Evolutionary conservation across 345 rosid genomes (phyloP).

Genomic region (Isatis tinctoria): DNA sequence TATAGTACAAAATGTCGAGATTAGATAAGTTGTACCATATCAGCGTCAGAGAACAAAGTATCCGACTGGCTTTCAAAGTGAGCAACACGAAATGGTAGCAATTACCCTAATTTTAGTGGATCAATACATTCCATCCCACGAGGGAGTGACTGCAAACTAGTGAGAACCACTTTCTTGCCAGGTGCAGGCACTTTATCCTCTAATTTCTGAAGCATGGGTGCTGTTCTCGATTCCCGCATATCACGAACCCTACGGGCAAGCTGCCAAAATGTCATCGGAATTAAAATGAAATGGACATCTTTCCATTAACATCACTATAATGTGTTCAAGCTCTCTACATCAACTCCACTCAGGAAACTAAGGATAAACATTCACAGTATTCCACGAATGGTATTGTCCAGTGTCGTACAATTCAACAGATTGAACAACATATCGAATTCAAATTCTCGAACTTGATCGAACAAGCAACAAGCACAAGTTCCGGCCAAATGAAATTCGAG

Average conservation of each 20-base stretch:
- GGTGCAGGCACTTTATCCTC: slow-evolving; percentile 54
- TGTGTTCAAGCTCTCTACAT: not conserved
- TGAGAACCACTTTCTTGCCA: slow-evolving; percentile 47
- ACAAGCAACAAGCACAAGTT: not conserved
- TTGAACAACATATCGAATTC: not conserved
- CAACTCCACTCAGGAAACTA: not conserved
- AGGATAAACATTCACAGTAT: not conserved
- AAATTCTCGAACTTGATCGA: not conserved
- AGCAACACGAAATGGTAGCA: slow-evolving; percentile 2
- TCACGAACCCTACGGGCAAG: slow-evolving; percentile 93
- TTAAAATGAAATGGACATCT: not conserved
- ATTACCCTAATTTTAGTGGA: slow-evolving; percentile 90
- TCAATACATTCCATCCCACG: slow-evolving; percentile 97
- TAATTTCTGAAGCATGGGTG: slow-evolving; percentile 67
- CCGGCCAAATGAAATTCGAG: not conserved
- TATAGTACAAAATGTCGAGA: slow-evolving; percentile 10
- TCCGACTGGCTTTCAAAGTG: not conserved
- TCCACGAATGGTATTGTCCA: not conserved
- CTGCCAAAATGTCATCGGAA: slow-evolving; percentile 37
- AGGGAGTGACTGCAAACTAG: slow-evolving; percentile 71
- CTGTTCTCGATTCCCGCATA: slow-evolving; percentile 88
- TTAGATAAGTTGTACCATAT: slow-evolving; percentile 6
- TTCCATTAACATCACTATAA: not conserved
- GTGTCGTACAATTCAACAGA: too few species aligned
- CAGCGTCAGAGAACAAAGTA: not conserved